phyloP scores from a whole-genome alignment of 1,284 basidiomycete genomes.

The Athelia sp. region DNA sequence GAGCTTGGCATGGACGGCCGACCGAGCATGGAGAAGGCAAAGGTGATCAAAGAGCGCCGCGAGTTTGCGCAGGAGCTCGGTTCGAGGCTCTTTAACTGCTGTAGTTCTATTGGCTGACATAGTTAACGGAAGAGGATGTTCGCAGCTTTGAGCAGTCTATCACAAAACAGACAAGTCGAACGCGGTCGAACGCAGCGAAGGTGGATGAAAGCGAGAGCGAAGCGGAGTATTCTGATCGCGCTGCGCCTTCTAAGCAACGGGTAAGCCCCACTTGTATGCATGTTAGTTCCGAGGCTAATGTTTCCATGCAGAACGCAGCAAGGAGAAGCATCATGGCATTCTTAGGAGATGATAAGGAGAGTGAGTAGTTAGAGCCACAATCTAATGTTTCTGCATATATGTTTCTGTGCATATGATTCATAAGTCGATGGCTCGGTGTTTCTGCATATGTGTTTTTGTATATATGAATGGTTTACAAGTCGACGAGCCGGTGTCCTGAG shows the following conservation, averaged over 20 bases:
- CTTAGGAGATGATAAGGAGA: slow-evolving; percentile 61
- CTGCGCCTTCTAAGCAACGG: slow-evolving; percentile 30
- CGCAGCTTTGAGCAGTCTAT: slow-evolving; percentile 47
- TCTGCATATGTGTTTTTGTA: too few relatives aligned
- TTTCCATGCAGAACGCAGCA: slow-evolving; percentile 21
- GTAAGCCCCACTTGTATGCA: slow-evolving; percentile 19
- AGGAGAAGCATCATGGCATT: slow-evolving; percentile 66
- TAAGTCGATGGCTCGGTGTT: too few relatives aligned
- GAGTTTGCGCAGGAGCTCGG: slow-evolving; percentile 79
- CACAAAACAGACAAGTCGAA: slow-evolving; percentile 15
- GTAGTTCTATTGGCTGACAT: slow-evolving; percentile 4
- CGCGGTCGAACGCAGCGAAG: slow-evolving; percentile 14
- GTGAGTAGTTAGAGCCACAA: slow-evolving; percentile 22
- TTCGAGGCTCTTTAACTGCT: slow-evolving; percentile 39
- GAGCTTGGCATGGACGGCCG: slow-evolving; percentile 79
- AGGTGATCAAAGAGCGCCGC: slow-evolving; percentile 60
- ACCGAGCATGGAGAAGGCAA: slow-evolving; percentile 77
- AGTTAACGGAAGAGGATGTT: slow-evolving; percentile 54
- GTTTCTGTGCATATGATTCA: too few relatives aligned
- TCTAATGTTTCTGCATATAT: too few relatives aligned
- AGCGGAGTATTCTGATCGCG: slow-evolving; percentile 20
- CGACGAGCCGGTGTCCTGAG: too few relatives aligned
- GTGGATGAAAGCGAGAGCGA: slow-evolving; percentile 19
- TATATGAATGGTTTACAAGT: too few relatives aligned
- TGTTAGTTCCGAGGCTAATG: not conserved